Percentiles rank a stretch among this genome's conserved stretches.
These are phyloP conservation scores for Kluyveromyces wickerhamii DNA, from an alignment of 805 yeast genomes.

Conservation along the genomic window DNA sequence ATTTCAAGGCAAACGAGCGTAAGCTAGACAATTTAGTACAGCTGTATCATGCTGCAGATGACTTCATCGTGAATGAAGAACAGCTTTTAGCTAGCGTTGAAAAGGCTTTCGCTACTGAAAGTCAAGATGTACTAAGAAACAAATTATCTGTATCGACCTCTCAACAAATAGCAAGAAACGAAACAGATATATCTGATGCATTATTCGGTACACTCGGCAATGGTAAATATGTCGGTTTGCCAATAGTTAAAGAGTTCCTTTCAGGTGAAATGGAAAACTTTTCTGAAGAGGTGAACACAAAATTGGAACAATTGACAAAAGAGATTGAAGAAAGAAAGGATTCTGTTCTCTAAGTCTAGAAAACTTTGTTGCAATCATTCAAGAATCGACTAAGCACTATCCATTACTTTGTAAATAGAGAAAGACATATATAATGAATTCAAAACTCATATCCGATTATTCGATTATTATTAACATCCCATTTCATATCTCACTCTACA, in stretches of 20 bases:
- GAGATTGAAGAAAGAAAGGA: slow-evolving; percentile 2
- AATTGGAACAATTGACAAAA: slow-evolving; percentile 1
- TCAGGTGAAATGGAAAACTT: slow-evolving; percentile 28
- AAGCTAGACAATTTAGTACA: slow-evolving; percentile 53
- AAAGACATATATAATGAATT: no score
- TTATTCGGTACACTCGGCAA: slow-evolving; percentile 32
- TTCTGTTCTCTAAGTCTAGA: slow-evolving; percentile 4
- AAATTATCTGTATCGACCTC: slow-evolving; percentile 15
- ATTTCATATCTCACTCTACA: no score
- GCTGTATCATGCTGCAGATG: slow-evolving; percentile 61
- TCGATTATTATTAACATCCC: no score
- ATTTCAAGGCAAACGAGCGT: slow-evolving; percentile 43
- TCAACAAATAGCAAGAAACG: slow-evolving; percentile 17
- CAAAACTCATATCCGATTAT: no score
- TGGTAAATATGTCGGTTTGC: slow-evolving; percentile 28
- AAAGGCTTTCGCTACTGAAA: slow-evolving; percentile 20
- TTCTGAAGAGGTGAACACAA: slow-evolving; percentile 19
- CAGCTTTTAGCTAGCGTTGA: slow-evolving; percentile 34
- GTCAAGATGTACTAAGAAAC: slow-evolving; percentile 16
- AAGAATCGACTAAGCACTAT: no score
- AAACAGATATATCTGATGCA: slow-evolving; percentile 26
- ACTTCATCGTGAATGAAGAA: slow-evolving; percentile 67
- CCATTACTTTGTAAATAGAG: no score
- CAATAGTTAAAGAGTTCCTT: slow-evolving; percentile 30
- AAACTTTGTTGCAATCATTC: no score